A percentile compares a stretch with the other conserved stretches of the same genome.
Conservation (phyloP, 495 filamentous ascomycete species). For the Penicilliopsis zonata region DNA sequence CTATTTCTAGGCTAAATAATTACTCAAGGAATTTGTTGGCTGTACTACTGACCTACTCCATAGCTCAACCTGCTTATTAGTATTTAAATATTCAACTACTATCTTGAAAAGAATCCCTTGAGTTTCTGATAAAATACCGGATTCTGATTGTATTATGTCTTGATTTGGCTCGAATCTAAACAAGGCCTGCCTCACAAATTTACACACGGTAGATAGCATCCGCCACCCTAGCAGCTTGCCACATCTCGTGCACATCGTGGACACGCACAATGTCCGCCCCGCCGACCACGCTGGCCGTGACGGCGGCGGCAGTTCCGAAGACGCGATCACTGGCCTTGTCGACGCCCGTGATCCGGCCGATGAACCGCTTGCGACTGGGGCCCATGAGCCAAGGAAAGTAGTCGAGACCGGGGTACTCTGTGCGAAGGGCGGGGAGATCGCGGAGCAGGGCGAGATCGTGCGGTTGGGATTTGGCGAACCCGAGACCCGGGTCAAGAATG, state of each 20-base stretch:
- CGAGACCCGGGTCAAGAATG: conserved; percentile 86
- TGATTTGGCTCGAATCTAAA: too few species aligned
- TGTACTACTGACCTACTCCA: too few species aligned
- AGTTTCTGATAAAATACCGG: neutral
- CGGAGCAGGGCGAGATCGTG: conserved; percentile 76
- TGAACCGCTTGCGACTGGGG: conserved; percentile 80
- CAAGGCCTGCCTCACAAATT: neutral
- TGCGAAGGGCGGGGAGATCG: conserved; percentile 48
- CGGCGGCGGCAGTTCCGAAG: conserved; percentile 84
- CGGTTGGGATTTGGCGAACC: conserved; percentile 73
- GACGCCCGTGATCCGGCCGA: conserved; percentile 73
- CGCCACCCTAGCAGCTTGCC: conserved; percentile 72
- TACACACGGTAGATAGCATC: conserved; percentile 71
- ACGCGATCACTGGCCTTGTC: conserved; percentile 49
- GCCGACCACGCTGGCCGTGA: conserved; percentile 77
- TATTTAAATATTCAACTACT: too few species aligned
- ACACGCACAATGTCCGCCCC: conserved; percentile 92
- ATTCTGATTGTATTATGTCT: too few species aligned
- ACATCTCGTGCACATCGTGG: conserved; percentile 90
- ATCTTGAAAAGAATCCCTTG: too few species aligned
- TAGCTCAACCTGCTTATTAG: too few species aligned
- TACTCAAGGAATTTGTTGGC: too few species aligned
- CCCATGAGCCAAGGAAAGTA: conserved; percentile 85
- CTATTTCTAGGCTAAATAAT: too few species aligned
- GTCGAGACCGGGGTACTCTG: conserved; percentile 44